Conservation (phyloP, 1,284 basidiomycete species). For the Bjerkandera adusta region DNA sequence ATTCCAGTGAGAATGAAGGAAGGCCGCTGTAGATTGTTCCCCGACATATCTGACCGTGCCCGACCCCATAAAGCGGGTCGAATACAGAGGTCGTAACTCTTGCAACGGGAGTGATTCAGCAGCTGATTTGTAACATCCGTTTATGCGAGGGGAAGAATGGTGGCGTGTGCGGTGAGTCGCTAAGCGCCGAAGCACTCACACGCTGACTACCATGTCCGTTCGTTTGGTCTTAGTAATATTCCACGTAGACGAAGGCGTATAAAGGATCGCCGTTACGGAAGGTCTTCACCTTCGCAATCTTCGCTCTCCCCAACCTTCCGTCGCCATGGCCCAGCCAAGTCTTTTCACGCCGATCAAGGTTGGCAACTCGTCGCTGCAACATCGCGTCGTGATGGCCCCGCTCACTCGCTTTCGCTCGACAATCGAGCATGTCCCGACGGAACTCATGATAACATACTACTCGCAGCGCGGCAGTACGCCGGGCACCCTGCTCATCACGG, state of each 20-base stretch:
- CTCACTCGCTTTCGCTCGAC: constrained; percentile 35
- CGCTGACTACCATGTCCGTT: not conserved
- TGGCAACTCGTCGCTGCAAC: constrained; percentile 34
- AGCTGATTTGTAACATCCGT: not conserved
- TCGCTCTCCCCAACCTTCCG: not conserved
- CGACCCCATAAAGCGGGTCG: not conserved
- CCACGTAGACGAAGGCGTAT: not conserved
- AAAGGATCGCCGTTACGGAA: not conserved
- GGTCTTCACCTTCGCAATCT: not conserved
- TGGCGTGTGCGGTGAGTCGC: not conserved
- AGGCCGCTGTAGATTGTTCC: too few relatives aligned
- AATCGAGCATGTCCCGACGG: constrained; percentile 17
- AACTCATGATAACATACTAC: constrained; percentile 36
- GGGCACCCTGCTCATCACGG: constrained; percentile 46
- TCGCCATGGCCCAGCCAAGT: constrained; percentile 2
- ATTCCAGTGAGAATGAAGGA: too few relatives aligned
- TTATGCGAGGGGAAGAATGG: not conserved
- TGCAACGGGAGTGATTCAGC: too few relatives aligned
- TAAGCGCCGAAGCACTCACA: not conserved
- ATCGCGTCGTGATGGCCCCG: constrained; percentile 44
- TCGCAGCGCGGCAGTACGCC: constrained; percentile 37
- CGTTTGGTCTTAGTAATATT: not conserved
- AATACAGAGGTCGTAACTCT: not conserved
- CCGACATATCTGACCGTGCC: too few relatives aligned
- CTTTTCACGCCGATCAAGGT: constrained; percentile 41